Percentiles rank a stretch among this genome's conserved stretches.
Evolutionary conservation across 768 basidiomycete genomes (phyloP).

Genomic region (Serendipita indica): DNA sequence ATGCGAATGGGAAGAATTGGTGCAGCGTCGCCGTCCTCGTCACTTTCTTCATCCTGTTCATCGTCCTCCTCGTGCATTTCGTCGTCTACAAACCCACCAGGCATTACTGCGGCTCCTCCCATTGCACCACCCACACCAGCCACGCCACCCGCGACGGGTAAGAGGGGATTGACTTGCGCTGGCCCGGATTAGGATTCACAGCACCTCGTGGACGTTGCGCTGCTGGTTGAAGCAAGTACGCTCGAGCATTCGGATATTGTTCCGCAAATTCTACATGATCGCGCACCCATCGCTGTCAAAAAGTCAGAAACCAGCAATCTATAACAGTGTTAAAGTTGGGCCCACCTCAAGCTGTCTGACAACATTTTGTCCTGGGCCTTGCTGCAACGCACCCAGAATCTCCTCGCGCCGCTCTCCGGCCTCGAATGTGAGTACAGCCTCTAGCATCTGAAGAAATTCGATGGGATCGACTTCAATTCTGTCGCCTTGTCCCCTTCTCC

Average conservation of each 20-base stretch:
- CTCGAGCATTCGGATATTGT: constrained; percentile 43
- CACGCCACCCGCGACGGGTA: constrained; percentile 19
- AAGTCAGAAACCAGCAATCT: constrained; percentile 9
- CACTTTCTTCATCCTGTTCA: constrained; percentile 15
- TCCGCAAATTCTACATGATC: constrained; percentile 39
- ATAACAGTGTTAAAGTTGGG: not conserved
- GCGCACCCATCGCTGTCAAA: constrained; percentile 36
- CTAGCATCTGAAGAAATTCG: constrained; percentile 25
- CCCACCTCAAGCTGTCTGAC: constrained; percentile 41
- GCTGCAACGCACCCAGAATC: constrained; percentile 1
- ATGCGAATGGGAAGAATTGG: constrained; percentile 11
- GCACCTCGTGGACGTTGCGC: constrained; percentile 8
- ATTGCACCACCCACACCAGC: constrained; percentile 36
- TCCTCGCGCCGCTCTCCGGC: not conserved
- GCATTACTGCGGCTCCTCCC: too few relatives aligned
- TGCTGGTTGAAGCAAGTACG: constrained; percentile 17
- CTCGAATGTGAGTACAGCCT: not conserved
- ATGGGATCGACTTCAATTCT: constrained; percentile 42
- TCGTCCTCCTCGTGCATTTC: constrained; percentile 14
- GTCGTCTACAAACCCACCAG: constrained; percentile 23
- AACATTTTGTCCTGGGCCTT: constrained; percentile 18
- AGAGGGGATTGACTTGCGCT: constrained; percentile 26
- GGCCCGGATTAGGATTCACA: too few relatives aligned
- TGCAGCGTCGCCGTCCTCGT: constrained; percentile 22
- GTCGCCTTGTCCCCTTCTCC: constrained; percentile 32